Percentiles rank a stretch among this genome's conserved stretches.
Conservation (phyloP, 768 basidiomycete species). For the Mycena galopus region DNA sequence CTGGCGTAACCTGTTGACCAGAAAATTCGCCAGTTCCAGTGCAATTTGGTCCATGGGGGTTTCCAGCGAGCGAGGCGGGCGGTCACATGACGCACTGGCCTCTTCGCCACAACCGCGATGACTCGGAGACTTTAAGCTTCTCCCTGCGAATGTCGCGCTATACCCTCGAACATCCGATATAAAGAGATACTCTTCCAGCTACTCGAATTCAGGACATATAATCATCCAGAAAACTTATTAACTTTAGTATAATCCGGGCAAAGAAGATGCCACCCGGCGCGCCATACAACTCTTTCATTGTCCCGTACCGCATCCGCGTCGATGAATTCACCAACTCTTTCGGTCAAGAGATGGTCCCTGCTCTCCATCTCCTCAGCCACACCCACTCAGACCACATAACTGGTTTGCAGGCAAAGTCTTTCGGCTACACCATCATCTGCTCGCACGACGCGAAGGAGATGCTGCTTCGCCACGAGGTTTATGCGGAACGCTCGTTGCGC, state of each 20-base stretch:
- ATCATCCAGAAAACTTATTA: background rate
- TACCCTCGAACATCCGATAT: background rate
- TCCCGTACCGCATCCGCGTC: conserved; percentile 87
- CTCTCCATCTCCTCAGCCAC: conserved; percentile 87
- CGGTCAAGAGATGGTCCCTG: conserved; percentile 51
- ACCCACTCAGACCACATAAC: conserved; percentile 91
- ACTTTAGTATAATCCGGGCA: background rate
- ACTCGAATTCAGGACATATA: background rate
- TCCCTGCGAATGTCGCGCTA: background rate
- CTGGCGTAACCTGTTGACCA: conserved; percentile 30
- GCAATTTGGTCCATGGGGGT: conserved; percentile 23
- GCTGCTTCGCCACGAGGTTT: conserved; percentile 83
- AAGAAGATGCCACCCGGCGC: conserved; percentile 78
- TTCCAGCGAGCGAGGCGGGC: background rate
- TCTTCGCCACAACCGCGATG: background rate
- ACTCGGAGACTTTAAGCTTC: conserved; percentile 16
- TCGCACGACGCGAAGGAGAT: conserved; percentile 89
- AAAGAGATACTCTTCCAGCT: too few relatives aligned
- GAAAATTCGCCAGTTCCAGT: conserved; percentile 21
- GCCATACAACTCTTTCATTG: conserved; percentile 80
- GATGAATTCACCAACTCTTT: conserved; percentile 77
- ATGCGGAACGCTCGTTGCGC: conserved; percentile 70
- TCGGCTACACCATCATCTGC: conserved; percentile 80
- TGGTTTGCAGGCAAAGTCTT: conserved; percentile 82
- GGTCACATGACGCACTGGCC: background rate